phyloP scores from a whole-genome alignment of 2,329 filamentous ascomycete genomes.

The Pyricularia sp. region DNA sequence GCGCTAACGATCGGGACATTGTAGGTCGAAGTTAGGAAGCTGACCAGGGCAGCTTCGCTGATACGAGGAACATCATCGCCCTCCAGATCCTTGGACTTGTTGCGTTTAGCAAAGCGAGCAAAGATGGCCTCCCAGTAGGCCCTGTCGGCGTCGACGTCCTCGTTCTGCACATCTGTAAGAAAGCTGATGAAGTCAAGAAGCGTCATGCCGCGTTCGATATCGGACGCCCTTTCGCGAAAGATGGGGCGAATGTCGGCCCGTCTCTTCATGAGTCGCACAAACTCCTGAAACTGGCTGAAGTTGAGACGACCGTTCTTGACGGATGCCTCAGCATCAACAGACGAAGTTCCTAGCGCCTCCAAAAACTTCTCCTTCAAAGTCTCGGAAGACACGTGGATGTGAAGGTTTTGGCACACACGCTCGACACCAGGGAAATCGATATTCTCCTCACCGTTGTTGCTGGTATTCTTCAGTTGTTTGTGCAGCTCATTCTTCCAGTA shows the following conservation, averaged over 20 bases:
- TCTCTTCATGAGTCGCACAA: slow-evolving; percentile 75
- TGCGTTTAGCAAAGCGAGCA: slow-evolving; percentile 54
- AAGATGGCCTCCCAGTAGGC: slow-evolving; percentile 66
- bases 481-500: slow-evolving; percentile 85
- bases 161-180: slow-evolving; percentile 61
- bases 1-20: slow-evolving; percentile 59
- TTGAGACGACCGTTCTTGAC: slow-evolving; percentile 57
- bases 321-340: slow-evolving; percentile 33
- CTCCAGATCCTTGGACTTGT: slow-evolving; percentile 32
- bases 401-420: slow-evolving; percentile 76
- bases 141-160: slow-evolving; percentile 61
- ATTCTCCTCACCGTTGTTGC: slow-evolving; percentile 52
- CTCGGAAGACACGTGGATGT: slow-evolving; percentile 79
- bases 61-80: slow-evolving; percentile 42
- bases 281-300: slow-evolving; percentile 73
- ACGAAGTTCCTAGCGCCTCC: slow-evolving; percentile 32
- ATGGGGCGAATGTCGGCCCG: slow-evolving; percentile 72
- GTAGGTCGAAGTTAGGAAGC: slow-evolving; percentile 64
- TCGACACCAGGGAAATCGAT: slow-evolving; percentile 74
- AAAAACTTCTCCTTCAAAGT: slow-evolving; percentile 67
- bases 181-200: slow-evolving; percentile 68
- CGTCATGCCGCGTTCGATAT: slow-evolving; percentile 56
- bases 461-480: slow-evolving; percentile 38
- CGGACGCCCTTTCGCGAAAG: slow-evolving; percentile 52
- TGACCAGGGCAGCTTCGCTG: slow-evolving; percentile 69